Evolutionary conservation across 2,329 filamentous ascomycete species (phyloP), one percentile per base, ranked within the genome.

Genomic region (Fusarium sororula): DNA sequence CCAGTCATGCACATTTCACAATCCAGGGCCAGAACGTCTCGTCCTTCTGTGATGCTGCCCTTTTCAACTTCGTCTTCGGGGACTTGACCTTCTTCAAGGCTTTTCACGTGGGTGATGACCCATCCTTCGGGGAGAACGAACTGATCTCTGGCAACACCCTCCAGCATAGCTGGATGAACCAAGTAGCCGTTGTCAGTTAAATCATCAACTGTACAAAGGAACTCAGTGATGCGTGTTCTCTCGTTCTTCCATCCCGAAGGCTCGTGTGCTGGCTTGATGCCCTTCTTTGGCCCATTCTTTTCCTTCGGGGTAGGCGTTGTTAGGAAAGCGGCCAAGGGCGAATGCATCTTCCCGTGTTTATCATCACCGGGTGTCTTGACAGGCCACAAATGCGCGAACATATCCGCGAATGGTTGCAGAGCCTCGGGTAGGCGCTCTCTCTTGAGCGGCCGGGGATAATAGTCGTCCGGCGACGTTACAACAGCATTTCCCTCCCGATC

Each of bases 1-100:
- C 92, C 93, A 6, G 95, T 97, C 84, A 94, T 91, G 81, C 95
- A 98, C 96, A 99, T 99, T 83, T 99, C 96, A 83, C 96, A 99
- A 81, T 99, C 96, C 62, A 99, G 86, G 3, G 94, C 92, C 55
- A 97, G 85, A 17, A 98, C 85, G 42, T 92, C 89, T 71, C 94
- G 90, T 41, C 95, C 96, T 37, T 90, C 94, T 1, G 94, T 97
- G 66, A 98, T 85, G 81, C 94, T 96, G 63, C 95, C 96, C 75
- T 91, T 85, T 81, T 97, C 87, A 66, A 97, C 90, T 61, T 95
- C 90, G 10, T 83, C 81, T 57, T 95, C 92, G 6, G 92, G 90
- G 12, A 92, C 87, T 55, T 89, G 82, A 7, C 91, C 94, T 38
- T 94, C 92, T 53, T 91, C 89, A 13, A 94, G 83, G 47, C 82